phyloP scores from a whole-genome alignment of 345 rosid species.

The Boechera stricta region DNA sequence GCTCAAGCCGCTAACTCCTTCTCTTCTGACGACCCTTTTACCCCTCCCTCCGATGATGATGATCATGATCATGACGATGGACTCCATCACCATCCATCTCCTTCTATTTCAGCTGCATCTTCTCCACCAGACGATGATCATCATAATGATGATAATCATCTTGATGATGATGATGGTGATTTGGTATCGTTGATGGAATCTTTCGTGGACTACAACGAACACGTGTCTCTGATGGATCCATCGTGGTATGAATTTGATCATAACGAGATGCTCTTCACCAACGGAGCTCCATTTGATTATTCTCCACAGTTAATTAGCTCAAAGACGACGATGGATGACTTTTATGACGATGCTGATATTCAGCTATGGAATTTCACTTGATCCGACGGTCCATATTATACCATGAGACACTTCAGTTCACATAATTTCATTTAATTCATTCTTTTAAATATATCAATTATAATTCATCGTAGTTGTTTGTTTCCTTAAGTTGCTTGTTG shows the following conservation, averaged over 20 bases:
- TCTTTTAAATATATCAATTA: constrained; percentile 22
- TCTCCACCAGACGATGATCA: constrained; percentile 26
- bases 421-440: constrained; percentile 41
- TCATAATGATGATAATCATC: constrained; percentile 28
- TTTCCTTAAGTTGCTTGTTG: constrained; percentile 16
- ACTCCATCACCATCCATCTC: constrained; percentile 28
- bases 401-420: background rate
- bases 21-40: constrained; percentile 38
- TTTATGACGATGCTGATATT: constrained; percentile 42
- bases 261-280: constrained; percentile 33
- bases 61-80: constrained; percentile 8
- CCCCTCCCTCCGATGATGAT: constrained; percentile 20
- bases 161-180: constrained; percentile 32
- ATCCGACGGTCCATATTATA: constrained; percentile 33
- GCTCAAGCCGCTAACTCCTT: constrained; percentile 73
- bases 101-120: constrained; percentile 34
- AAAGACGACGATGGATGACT: constrained; percentile 39
- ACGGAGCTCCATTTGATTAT: constrained; percentile 41
- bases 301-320: constrained; percentile 28
- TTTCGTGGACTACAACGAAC: constrained; percentile 32
- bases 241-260: constrained; percentile 37
- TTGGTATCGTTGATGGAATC: constrained; percentile 40
- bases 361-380: constrained; percentile 45
- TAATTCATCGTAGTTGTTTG: constrained; percentile 20
- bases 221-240: constrained; percentile 42